Evolutionary conservation across 2,329 filamentous ascomycete genomes (phyloP), one percentile per base, ranked within the genome.

Genomic region (Coniochaeta sp.): DNA sequence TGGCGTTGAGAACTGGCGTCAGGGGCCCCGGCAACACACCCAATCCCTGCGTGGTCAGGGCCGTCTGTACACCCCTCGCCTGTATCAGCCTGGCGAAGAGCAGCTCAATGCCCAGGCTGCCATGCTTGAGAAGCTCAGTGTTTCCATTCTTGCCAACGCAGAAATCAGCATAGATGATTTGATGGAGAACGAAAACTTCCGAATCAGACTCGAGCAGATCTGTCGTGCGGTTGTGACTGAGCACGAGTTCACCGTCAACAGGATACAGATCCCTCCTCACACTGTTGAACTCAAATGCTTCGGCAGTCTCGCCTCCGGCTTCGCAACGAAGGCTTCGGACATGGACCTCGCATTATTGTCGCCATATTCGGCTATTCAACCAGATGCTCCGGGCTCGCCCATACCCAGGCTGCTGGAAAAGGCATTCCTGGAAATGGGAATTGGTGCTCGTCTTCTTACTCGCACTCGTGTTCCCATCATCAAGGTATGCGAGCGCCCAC

Each of bases 321-420:
- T 96, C 73, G 93, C 90, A 3, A 91, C 90, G 12, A 89, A 89
- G 67, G 85, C 86, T n/a, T 93, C 92, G 1, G 92, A 96, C 68
- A 91, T 96, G 88, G 93, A 97, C 72, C 82, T 96, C 33, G 89
- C 88, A 9, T 81, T 96, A 36, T 77, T 95, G 6, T 88, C 89
- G 1, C 84, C 83, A 3, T 74, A 80, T 57, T 88, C 88, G 1
- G 69, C 73, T 22, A 75, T 81, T 52, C 77, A 81, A 58, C 79
- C 81, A 2, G 80, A 85, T 62, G 77, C 77, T 16, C 70, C 79
- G 17, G 80, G 81, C 34, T 87, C 85, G 6, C 78, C 81, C 1
- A 86, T 95, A 60, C 91, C 91, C 1, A 83, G 90, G 26, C 69
- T 93, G 7, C 73, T 96, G 1, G 91, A 96, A 69, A 89, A 88